These are phyloP conservation scores for Ricinus communis DNA, from an alignment of 345 rosid species.

Conservation along the genomic window DNA sequence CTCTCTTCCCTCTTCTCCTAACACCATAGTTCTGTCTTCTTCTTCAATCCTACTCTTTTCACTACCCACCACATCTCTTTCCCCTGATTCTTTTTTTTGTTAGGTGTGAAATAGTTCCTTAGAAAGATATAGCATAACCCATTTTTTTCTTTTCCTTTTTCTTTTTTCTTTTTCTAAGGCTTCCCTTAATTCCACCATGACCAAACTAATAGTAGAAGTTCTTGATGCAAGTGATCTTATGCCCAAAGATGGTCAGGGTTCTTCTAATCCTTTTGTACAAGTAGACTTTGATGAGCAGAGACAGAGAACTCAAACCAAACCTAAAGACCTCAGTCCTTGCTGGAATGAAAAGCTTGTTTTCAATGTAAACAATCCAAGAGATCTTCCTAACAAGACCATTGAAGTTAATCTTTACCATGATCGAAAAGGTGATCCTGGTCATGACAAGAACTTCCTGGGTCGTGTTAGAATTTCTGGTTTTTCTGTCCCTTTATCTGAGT, in stretches of 20 bases:
- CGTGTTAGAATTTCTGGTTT: constrained; percentile 71
- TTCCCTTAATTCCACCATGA: constrained; percentile 58
- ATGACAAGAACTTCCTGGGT: constrained; percentile 68
- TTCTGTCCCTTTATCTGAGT: constrained; percentile 55
- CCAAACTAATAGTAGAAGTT: constrained; percentile 69
- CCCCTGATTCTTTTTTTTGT: constrained; percentile 6
- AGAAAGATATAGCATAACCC: neutral
- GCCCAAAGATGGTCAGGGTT: constrained; percentile 85
- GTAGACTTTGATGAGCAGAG: constrained; percentile 56
- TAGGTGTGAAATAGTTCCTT: neutral
- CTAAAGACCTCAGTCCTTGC: constrained; percentile 62
- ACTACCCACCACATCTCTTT: constrained; percentile 7
- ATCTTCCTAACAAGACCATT: constrained; percentile 48
- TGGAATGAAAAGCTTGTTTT: constrained; percentile 79
- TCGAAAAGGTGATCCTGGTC: constrained; percentile 36
- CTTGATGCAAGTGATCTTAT: constrained; percentile 70
- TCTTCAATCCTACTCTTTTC: constrained; percentile 27
- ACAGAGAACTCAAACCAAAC: constrained; percentile 62
- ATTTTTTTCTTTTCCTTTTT: neutral
- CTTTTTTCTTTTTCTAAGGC: neutral
- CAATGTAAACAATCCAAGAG: constrained; percentile 35
- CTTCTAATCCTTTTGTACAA: constrained; percentile 71
- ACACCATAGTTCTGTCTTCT: constrained; percentile 24
- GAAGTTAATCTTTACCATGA: constrained; percentile 62
- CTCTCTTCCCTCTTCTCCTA: neutral